Base-by-base conservation (phyloP, 495 filamentous ascomycete species). In the Daldinia concentrica region DNA sequence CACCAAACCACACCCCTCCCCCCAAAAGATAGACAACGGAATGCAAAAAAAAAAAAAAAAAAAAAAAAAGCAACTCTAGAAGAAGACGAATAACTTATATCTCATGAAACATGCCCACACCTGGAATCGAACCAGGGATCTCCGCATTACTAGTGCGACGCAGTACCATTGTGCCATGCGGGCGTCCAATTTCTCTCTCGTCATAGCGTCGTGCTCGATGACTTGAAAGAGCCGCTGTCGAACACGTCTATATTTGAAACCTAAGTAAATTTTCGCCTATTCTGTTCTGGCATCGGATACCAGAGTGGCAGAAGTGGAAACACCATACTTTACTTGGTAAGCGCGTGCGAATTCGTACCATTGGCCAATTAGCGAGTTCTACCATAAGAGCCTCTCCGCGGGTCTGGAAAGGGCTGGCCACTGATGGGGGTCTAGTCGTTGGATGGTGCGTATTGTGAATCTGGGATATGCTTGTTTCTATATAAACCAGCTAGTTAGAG, bases 91-190 rank as follows among this genome's bases (percentile, higher is more conserved):
- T 8, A 14, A 7, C n/a, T 15, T 15, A 14, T 52, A 52, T 14
- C 50, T 52, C 50, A 6, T 6, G 50, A 56, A 12, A 56, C n/a
- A 32, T 64, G 51, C 61, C 50, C 50, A 56, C 45, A 52, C 50
- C 61, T 55, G 64, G 65, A 68, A 52, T 68, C 65, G 58, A 68
- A 57, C 64, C 64, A 56, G 51, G 50, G 45, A 64, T 64, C 61
- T 57, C 61, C 50, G 50, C 61, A 64, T 57, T 64, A 64, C 61
- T 64, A 65, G 51, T 65, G 62, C 54, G 37, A 51, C 52, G 51
- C 52, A 57, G 27, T 65, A 65, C 62, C 62, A 39, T 36, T 65
- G 52, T 57, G 62, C 52, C 62, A 58, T 57, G 50, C 62, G 52
- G 52, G 62, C 52, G 9, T 34, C 12, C 9, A 9, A 1, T 45